Percentiles rank a stretch among this genome's conserved stretches.
These are phyloP conservation scores for Phoma sp. DNA, from an alignment of 2,329 filamentous ascomycete species.

Conservation along the genomic window DNA sequence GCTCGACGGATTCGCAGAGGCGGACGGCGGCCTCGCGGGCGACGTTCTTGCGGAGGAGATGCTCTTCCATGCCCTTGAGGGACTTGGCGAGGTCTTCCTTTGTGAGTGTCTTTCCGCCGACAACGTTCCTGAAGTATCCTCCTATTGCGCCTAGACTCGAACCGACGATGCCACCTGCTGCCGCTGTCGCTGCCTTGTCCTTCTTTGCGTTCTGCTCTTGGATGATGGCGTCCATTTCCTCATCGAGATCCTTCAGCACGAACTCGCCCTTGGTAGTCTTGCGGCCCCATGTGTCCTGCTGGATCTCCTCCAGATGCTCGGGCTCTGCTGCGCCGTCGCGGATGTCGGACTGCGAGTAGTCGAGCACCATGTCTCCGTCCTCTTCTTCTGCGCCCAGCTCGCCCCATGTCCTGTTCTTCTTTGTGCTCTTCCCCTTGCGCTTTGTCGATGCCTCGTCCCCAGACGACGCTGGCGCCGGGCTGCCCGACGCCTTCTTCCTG, in stretches of 20 bases:
- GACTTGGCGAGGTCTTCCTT: constrained; percentile 90
- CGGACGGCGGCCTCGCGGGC: constrained; percentile 92
- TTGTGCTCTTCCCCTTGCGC: constrained; percentile 69
- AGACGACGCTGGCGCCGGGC: constrained; percentile 73
- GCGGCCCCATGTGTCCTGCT: constrained; percentile 82
- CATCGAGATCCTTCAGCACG: constrained; percentile 88
- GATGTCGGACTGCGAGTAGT: constrained; percentile 79
- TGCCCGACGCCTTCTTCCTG: constrained; percentile 68
- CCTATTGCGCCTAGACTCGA: constrained; percentile 83
- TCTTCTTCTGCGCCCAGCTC: constrained; percentile 90
- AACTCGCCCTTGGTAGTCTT: constrained; percentile 90
- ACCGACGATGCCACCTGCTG: constrained; percentile 71
- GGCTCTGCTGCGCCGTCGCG: constrained; percentile 58
- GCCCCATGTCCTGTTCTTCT: constrained; percentile 92
- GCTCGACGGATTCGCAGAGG: constrained; percentile 88
- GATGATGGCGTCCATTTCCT: constrained; percentile 91
- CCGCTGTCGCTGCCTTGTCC: constrained; percentile 31
- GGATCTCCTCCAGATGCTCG: constrained; percentile 74
- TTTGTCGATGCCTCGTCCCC: constrained; percentile 76
- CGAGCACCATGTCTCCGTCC: constrained; percentile 76
- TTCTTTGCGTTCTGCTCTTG: constrained; percentile 74
- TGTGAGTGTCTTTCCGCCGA: constrained; percentile 91
- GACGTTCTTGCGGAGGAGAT: constrained; percentile 93
- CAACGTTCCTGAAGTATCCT: constrained; percentile 90
- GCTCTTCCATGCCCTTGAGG: constrained; percentile 94